Percentiles rank a stretch among this genome's conserved stretches.
phyloP scores from a whole-genome alignment of 345 rosid species.

The Adansonia digitata region DNA sequence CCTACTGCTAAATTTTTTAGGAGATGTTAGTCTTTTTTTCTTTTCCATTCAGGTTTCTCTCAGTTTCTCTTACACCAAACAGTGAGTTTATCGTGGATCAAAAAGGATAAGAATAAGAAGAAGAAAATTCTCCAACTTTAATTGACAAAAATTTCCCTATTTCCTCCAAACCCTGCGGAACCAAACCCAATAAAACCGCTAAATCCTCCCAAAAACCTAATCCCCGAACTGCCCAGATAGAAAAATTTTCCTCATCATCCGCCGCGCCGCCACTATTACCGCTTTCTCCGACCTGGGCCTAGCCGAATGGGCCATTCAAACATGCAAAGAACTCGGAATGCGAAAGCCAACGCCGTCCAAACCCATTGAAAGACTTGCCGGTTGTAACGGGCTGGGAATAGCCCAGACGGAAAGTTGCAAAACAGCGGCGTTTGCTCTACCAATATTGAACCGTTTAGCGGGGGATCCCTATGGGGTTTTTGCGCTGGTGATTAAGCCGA shows the following conservation, averaged over 20 bases:
- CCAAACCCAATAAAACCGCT: conserved; percentile 2
- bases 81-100: neutral
- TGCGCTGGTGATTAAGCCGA: conserved; percentile 83
- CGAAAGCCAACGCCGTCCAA: conserved; percentile 71
- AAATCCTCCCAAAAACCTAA: conserved; percentile 24
- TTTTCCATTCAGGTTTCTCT: neutral
- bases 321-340: conserved; percentile 90
- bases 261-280: conserved; percentile 10
- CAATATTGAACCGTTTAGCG: conserved; percentile 71
- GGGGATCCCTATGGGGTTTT: conserved; percentile 83
- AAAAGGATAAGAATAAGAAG: conserved; percentile 13
- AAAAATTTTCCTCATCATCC: conserved; percentile 29
- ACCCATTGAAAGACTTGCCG: conserved; percentile 69
- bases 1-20: no score
- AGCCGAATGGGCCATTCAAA: conserved; percentile 71
- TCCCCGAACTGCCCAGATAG: conserved; percentile 27
- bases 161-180: conserved; percentile 41
- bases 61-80: neutral
- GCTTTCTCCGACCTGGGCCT: conserved; percentile 66
- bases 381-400: conserved; percentile 75
- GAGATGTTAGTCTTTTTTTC: neutral
- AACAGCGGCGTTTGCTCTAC: conserved; percentile 95
- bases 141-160: conserved; percentile 44
- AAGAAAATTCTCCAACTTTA: conserved; percentile 5
- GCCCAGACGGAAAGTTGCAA: conserved; percentile 96